A percentile compares a stretch with the other conserved stretches of the same genome.
Evolutionary conservation across 306 rosid genomes (phyloP).

Genomic region (Cucurbita argyrosperma): DNA sequence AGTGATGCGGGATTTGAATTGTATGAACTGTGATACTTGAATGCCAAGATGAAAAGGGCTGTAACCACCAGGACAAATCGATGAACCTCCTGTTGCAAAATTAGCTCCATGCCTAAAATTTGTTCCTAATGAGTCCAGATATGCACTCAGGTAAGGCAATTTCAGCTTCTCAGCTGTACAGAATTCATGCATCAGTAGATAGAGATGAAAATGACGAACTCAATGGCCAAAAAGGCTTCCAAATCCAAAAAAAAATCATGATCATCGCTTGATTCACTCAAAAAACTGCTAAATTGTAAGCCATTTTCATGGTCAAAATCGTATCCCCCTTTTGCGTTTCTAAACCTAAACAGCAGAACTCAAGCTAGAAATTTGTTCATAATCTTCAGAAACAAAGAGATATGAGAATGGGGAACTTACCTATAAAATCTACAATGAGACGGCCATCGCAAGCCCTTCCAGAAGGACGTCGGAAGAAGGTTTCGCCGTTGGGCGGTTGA

Average conservation of each 20-base stretch:
- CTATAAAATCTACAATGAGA: slow-evolving; percentile 54
- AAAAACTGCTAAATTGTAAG: not conserved
- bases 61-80: slow-evolving; percentile 53
- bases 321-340: not conserved
- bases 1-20: slow-evolving; percentile 46
- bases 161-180: slow-evolving; percentile 71
- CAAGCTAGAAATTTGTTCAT: not conserved
- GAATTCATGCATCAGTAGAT: not conserved
- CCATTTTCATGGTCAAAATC: not conserved
- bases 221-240: not conserved
- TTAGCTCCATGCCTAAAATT: slow-evolving; percentile 68
- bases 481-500: slow-evolving; percentile 62
- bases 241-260: not conserved
- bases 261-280: not conserved
- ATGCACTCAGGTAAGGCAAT: slow-evolving; percentile 62
- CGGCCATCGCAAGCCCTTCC: slow-evolving; percentile 82
- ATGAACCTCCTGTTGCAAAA: slow-evolving; percentile 66
- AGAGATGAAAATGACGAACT: not conserved
- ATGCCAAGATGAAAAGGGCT: slow-evolving; percentile 68
- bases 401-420: slow-evolving; percentile 17
- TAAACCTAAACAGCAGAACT: not conserved
- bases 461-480: slow-evolving; percentile 50
- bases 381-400: not conserved
- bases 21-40: slow-evolving; percentile 56
- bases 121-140: slow-evolving; percentile 66